These are phyloP conservation scores for Saturnispora quitensis DNA, from an alignment of 805 yeast genomes.

Conservation along the genomic window DNA sequence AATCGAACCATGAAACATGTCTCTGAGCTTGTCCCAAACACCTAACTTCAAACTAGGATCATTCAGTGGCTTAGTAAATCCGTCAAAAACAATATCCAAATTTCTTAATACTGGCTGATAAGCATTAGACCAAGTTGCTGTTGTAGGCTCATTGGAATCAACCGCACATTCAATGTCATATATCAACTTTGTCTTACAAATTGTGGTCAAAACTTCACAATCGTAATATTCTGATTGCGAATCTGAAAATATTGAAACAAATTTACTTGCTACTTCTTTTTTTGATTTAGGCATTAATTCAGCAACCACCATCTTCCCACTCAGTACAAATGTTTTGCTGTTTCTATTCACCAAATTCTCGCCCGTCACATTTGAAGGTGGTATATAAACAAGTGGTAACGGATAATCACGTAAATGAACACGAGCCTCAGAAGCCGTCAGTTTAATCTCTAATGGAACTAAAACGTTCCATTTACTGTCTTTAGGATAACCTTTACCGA, in stretches of 20 bases:
- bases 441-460: conserved; percentile 53
- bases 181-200: conserved; percentile 14
- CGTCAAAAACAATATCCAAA: conserved; percentile 65
- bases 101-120: conserved; percentile 80
- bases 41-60: conserved; percentile 84
- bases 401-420: conserved; percentile 81
- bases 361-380: conserved; percentile 24
- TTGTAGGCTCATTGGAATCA: conserved; percentile 46
- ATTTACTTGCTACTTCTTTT: conserved; percentile 48
- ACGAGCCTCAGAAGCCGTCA: conserved; percentile 52
- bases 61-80: conserved; percentile 80
- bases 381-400: conserved; percentile 69
- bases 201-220: conserved; percentile 4
- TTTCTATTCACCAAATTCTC: conserved; percentile 3
- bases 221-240: conserved; percentile 21
- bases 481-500: conserved; percentile 78
- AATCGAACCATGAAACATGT: conserved; percentile 61
- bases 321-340: conserved; percentile 13
- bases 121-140: conserved; percentile 78
- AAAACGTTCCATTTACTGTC: conserved; percentile 60
- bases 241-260: conserved; percentile 51
- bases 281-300: conserved; percentile 49
- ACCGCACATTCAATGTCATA: conserved; percentile 51
- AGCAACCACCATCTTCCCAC: conserved; percentile 60
- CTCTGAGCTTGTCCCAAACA: conserved; percentile 84